A percentile compares a stretch with the other conserved stretches of the same genome.
Conservation (phyloP, 1,139 yeast species). For the Eremothecium cymbalariae region DNA sequence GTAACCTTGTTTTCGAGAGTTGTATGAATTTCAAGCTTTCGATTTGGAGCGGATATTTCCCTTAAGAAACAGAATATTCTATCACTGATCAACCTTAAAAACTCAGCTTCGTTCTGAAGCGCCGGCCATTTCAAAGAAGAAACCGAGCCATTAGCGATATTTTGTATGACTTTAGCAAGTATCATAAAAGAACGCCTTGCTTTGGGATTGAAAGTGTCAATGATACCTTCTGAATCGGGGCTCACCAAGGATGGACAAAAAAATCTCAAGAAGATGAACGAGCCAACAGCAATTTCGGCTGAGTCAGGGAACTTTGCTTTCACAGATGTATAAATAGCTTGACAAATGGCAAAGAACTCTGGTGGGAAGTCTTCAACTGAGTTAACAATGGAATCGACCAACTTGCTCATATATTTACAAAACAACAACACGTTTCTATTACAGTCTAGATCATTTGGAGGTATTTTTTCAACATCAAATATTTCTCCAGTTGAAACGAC, state of each 20-base stretch:
- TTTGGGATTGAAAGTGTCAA: slow-evolving; percentile 34
- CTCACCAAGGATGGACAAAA: slow-evolving; percentile 89
- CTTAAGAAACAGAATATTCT: slow-evolving; percentile 44
- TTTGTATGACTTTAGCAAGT: slow-evolving; percentile 78
- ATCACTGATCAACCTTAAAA: slow-evolving; percentile 39
- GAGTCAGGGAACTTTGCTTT: slow-evolving; percentile 56
- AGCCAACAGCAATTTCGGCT: slow-evolving; percentile 68
- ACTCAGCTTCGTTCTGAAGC: slow-evolving; percentile 37
- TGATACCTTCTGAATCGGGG: slow-evolving; percentile 62
- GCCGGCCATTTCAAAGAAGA: slow-evolving; percentile 55
- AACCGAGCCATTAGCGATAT: slow-evolving; percentile 74
- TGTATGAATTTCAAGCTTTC: slow-evolving; percentile 14
- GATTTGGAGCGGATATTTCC: slow-evolving; percentile 28
- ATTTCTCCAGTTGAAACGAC: slow-evolving; percentile 43
- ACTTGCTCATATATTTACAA: slow-evolving; percentile 46
- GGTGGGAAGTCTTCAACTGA: slow-evolving; percentile 57
- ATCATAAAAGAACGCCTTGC: slow-evolving; percentile 71
- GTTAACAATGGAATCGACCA: slow-evolving; percentile 54
- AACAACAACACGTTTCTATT: slow-evolving; percentile 44
- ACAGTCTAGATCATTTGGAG: slow-evolving; percentile 35
- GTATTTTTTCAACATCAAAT: slow-evolving; percentile 60
- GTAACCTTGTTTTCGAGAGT: slow-evolving; percentile 13
- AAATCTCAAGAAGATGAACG: slow-evolving; percentile 75
- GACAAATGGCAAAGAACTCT: slow-evolving; percentile 68
- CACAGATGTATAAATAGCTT: slow-evolving; percentile 60